phyloP scores from a whole-genome alignment of 495 filamentous ascomycete species.

The Penicillium daleae region DNA sequence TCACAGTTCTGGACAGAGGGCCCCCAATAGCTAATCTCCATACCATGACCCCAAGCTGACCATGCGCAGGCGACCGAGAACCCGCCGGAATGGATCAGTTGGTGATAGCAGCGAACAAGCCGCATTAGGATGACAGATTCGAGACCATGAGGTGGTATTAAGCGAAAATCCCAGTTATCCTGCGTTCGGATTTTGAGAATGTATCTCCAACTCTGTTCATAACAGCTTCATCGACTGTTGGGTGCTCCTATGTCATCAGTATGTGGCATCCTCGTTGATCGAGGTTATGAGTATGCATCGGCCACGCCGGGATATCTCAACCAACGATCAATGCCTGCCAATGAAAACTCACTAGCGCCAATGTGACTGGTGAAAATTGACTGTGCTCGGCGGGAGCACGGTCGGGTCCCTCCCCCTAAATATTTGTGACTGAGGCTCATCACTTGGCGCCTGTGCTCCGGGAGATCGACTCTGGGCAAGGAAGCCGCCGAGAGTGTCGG shows the following conservation, averaged over 20 bases:
- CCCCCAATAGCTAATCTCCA: neutral
- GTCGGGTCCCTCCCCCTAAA: conserved; percentile 13
- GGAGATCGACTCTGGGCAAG: conserved; percentile 27
- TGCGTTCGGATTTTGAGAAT: neutral
- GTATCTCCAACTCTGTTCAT: neutral
- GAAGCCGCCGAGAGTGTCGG: conserved; percentile 29
- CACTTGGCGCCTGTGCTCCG: conserved; percentile 12
- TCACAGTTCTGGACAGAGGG: neutral
- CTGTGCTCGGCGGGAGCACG: conserved; percentile 18
- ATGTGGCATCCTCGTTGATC: neutral
- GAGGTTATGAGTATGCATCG: neutral
- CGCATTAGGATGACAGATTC: conserved; percentile 24
- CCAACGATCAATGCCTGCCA: conserved; percentile 17
- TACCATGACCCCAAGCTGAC: conserved; percentile 1
- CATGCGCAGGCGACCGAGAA: neutral
- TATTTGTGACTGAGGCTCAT: conserved; percentile 17
- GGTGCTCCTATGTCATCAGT: conserved; percentile 3
- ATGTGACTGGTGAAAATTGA: conserved; percentile 16
- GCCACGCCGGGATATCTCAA: neutral
- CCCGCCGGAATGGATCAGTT: conserved; percentile 36
- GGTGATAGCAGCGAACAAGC: conserved; percentile 38
- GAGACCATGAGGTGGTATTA: neutral
- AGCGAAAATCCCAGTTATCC: neutral
- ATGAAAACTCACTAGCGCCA: conserved; percentile 17
- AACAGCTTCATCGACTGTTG: conserved; percentile 6